These are phyloP conservation scores for Madurella mycetomatis DNA, from an alignment of 2,329 filamentous ascomycete species.

Conservation along the genomic window DNA sequence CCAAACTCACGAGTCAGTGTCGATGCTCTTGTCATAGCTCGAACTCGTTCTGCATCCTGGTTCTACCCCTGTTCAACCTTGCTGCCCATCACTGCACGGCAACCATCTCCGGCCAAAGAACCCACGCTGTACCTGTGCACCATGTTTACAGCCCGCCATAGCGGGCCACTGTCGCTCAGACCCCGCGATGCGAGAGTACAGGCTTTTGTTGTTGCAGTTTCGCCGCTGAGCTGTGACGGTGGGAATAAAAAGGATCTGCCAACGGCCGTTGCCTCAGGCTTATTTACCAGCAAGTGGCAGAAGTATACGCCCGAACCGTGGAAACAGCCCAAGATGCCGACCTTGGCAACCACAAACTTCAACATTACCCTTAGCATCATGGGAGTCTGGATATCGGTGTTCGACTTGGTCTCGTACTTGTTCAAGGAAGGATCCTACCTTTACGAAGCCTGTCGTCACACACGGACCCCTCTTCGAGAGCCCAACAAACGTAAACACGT, in stretches of 20 bases:
- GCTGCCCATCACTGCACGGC: neutral
- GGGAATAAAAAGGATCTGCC: neutral
- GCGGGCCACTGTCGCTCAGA: neutral
- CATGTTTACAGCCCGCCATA: neutral
- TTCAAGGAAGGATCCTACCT: conserved; percentile 88
- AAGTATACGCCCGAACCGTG: neutral
- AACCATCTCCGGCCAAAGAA: neutral
- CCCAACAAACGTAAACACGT: conserved; percentile 1
- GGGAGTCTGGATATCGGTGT: conserved; percentile 85
- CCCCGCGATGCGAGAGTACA: conserved; percentile 45
- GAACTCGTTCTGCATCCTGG: neutral
- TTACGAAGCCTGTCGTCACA: conserved; percentile 72
- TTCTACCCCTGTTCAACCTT: neutral
- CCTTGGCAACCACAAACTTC: conserved; percentile 59
- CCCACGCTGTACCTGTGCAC: neutral
- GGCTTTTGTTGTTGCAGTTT: conserved; percentile 8
- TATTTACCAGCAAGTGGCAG: neutral
- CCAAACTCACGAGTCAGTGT: no score
- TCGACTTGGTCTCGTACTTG: conserved; percentile 83
- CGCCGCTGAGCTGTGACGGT: neutral
- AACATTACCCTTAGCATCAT: conserved; percentile 77
- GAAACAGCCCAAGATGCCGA: conserved; percentile 36
- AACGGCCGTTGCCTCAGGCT: neutral
- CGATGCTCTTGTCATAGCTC: no score
- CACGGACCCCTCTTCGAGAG: neutral